Conservation (phyloP, 768 basidiomycete genomes). For the Symmetrospora coprosmae region DNA sequence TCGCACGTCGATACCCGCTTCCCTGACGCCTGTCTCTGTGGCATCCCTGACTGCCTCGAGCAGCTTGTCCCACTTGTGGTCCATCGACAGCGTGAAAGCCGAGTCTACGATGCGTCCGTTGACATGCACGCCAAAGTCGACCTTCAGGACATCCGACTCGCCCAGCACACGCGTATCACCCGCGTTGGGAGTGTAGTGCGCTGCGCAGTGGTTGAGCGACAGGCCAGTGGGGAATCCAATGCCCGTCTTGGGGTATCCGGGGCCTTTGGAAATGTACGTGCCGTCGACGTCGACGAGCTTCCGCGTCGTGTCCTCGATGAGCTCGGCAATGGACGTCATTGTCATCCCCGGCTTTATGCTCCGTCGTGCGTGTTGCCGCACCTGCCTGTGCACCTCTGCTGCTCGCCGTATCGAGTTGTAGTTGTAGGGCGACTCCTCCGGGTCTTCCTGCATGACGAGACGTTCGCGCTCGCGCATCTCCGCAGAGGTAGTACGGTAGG, state of each 20-base stretch:
- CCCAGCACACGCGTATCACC: slow-evolving; percentile 50
- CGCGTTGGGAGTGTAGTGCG: slow-evolving; percentile 92
- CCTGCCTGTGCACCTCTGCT: slow-evolving; percentile 90
- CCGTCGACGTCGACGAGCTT: slow-evolving; percentile 84
- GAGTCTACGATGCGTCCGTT: slow-evolving; percentile 90
- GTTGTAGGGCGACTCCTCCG: slow-evolving; percentile 47
- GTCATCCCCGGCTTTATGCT: slow-evolving; percentile 81
- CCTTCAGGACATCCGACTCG: slow-evolving; percentile 77
- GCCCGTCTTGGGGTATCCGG: slow-evolving; percentile 48
- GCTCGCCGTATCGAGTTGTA: slow-evolving; percentile 82
- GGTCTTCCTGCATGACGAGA: slow-evolving; percentile 52
- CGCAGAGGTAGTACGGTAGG: slow-evolving; percentile 75
- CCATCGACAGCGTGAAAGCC: slow-evolving; percentile 79
- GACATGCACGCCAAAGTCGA: slow-evolving; percentile 94
- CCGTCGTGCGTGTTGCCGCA: slow-evolving; percentile 64
- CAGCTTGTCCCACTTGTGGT: slow-evolving; percentile 75
- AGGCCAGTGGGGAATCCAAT: slow-evolving; percentile 94
- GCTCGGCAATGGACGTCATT: slow-evolving; percentile 83
- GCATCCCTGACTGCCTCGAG: slow-evolving; percentile 85
- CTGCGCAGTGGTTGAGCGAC: slow-evolving; percentile 84
- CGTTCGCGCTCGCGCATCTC: slow-evolving; percentile 76
- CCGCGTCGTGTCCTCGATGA: slow-evolving; percentile 81
- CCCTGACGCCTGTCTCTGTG: slow-evolving; percentile 78
- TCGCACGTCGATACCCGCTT: slow-evolving; percentile 89
- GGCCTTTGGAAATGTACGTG: not conserved